phyloP scores from a whole-genome alignment of 768 basidiomycete species.

The Leccinum disarticulatum region DNA sequence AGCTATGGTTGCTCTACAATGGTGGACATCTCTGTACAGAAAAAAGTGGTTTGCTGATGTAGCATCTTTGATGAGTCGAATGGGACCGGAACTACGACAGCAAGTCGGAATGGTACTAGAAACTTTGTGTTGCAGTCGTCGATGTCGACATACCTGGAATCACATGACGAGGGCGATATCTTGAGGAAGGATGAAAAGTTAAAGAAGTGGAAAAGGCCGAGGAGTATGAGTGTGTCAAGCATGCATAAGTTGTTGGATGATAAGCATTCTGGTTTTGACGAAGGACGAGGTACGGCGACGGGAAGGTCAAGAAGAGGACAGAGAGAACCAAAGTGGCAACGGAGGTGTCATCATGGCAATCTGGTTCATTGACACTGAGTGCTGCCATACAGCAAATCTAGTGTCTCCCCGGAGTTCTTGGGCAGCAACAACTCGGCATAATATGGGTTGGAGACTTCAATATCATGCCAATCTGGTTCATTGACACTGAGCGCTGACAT shows the following conservation, averaged over 20 bases:
- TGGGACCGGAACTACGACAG: background rate
- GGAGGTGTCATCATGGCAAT: no score
- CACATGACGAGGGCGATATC: conserved; percentile 45
- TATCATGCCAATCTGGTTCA: no score
- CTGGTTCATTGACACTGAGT: no score
- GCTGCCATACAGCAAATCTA: no score
- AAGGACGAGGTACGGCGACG: conserved; percentile 28
- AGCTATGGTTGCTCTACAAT: background rate
- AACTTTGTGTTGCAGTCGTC: conserved; percentile 59
- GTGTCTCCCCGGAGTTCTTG: no score
- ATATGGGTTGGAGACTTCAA: no score
- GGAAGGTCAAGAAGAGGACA: conserved; percentile 35
- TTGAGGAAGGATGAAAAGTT: conserved; percentile 36
- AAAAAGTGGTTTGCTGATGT: background rate
- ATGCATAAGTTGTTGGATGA: conserved; percentile 85
- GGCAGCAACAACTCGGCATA: no score
- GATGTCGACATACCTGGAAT: conserved; percentile 45
- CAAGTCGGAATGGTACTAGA: conserved; percentile 39
- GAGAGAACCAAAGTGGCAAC: conserved; percentile 7
- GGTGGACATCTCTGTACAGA: background rate
- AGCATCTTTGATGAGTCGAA: conserved; percentile 16
- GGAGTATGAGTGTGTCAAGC: conserved; percentile 70
- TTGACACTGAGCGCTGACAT: no score
- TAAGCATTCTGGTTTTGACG: conserved; percentile 54
- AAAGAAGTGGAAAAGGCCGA: conserved; percentile 39